Conservation (phyloP, 441 rosid genomes). For the Populus hybrid region DNA sequence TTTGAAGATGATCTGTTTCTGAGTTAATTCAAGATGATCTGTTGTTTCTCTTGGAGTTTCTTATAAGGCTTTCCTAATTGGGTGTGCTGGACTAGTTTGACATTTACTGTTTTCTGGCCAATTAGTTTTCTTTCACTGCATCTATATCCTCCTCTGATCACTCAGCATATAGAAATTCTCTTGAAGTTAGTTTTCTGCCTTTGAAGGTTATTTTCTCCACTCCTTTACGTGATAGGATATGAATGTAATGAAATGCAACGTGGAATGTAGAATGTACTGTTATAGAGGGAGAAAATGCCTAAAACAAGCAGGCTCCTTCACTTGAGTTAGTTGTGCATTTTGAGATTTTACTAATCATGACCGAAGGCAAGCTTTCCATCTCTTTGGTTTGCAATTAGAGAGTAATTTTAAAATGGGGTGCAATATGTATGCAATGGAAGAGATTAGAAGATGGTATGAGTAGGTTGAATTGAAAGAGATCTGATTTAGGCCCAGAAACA, state of each 20-base stretch:
- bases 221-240: not conserved
- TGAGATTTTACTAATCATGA: not conserved
- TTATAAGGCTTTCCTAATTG: not conserved
- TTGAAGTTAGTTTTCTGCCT: not conserved
- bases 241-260: not conserved
- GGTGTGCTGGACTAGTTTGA: not conserved
- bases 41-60: not conserved
- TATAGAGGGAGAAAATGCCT: not conserved
- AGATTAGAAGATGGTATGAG: not conserved
- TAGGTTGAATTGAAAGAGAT: not conserved
- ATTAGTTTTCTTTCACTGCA: not conserved
- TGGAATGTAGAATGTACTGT: not conserved
- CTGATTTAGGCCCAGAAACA: not conserved
- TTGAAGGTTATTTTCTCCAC: not conserved
- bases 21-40: not conserved
- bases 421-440: not conserved
- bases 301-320: not conserved
- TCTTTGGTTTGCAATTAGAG: not conserved
- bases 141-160: not conserved
- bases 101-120: not conserved
- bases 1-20: not conserved
- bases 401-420: not conserved
- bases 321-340: not conserved
- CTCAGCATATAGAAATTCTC: not conserved
- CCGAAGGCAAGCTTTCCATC: not conserved